Conservation (phyloP, 1,284 basidiomycete species). For the Earliella scabrosa region DNA sequence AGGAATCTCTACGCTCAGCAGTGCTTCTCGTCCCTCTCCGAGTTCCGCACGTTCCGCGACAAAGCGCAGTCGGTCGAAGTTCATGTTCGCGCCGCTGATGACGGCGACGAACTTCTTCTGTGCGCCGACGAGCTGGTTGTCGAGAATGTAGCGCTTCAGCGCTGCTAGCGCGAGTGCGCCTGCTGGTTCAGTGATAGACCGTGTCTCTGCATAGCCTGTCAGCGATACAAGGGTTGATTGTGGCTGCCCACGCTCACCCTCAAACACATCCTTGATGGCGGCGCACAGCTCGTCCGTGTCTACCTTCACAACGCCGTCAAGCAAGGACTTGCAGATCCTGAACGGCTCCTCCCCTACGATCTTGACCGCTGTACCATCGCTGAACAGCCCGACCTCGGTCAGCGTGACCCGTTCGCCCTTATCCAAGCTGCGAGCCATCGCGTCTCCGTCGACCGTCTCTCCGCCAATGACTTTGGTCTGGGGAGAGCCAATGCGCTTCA, state of each 20-base stretch:
- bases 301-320: conserved; percentile 89
- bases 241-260: conserved; percentile 63
- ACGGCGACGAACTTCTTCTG: conserved; percentile 91
- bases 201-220: conserved; percentile 68
- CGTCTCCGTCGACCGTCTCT: conserved; percentile 97
- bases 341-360: conserved; percentile 96
- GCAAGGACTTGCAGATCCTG: conserved; percentile 83
- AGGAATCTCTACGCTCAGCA: conserved; percentile 92
- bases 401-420: conserved; percentile 84
- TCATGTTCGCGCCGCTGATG: conserved; percentile 98
- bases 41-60: conserved; percentile 98
- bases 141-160: conserved; percentile 86
- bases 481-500: conserved; percentile 92
- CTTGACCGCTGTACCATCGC: conserved; percentile 99
- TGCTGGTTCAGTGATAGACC: conserved; percentile 94
- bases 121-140: conserved; percentile 82
- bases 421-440: conserved; percentile 83
- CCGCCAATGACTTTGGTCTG: conserved; percentile 86
- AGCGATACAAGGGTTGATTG: not conserved
- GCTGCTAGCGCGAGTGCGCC: conserved; percentile 96
- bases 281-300: conserved; percentile 98
- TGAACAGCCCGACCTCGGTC: conserved; percentile 93
- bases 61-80: conserved; percentile 95
- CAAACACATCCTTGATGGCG: conserved; percentile 98
- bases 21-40: conserved; percentile 93